Conservation (phyloP, 2,329 filamentous ascomycete species). For the Fulvia fulva region DNA sequence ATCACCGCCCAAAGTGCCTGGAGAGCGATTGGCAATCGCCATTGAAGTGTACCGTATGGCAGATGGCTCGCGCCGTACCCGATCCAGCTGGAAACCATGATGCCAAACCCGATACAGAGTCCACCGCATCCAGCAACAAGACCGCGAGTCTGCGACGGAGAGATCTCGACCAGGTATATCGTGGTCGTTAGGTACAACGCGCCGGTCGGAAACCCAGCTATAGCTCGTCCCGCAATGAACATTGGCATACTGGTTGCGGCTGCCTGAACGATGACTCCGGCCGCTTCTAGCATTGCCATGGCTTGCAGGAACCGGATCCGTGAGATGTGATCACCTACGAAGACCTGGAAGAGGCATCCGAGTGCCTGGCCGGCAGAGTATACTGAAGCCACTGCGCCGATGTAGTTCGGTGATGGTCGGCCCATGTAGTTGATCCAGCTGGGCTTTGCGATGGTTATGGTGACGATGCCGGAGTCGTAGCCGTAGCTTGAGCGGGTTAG, state of each 20-base stretch:
- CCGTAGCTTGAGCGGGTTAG: slow-evolving; percentile 39
- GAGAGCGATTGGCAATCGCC: slow-evolving; percentile 19
- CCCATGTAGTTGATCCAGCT: slow-evolving; percentile 58
- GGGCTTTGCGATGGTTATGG: slow-evolving; percentile 57
- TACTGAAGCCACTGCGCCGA: slow-evolving; percentile 52
- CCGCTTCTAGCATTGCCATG: slow-evolving; percentile 51
- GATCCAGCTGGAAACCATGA: slow-evolving; percentile 52
- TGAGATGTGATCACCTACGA: slow-evolving; percentile 48
- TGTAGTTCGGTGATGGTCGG: slow-evolving; percentile 50
- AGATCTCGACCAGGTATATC: slow-evolving; percentile 53
- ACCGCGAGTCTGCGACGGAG: slow-evolving; percentile 39
- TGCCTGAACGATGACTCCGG: slow-evolving; percentile 51
- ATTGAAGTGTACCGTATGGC: slow-evolving; percentile 14
- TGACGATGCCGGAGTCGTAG: slow-evolving; percentile 56
- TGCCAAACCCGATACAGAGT: slow-evolving; percentile 51
- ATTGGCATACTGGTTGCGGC: slow-evolving; percentile 43
- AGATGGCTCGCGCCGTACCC: slow-evolving; percentile 39
- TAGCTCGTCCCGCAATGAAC: slow-evolving; percentile 20
- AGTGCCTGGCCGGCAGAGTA: slow-evolving; percentile 55
- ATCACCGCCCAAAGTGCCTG: slow-evolving; percentile 48
- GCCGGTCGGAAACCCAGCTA: slow-evolving; percentile 23
- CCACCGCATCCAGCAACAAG: slow-evolving; percentile 47
- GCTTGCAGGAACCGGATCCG: slow-evolving; percentile 29
- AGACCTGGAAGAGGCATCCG: slow-evolving; percentile 48
- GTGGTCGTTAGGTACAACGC: slow-evolving; percentile 42